phyloP scores from a whole-genome alignment of 1,284 basidiomycete species.

The Microbotryum lychnidis-dioicae region DNA sequence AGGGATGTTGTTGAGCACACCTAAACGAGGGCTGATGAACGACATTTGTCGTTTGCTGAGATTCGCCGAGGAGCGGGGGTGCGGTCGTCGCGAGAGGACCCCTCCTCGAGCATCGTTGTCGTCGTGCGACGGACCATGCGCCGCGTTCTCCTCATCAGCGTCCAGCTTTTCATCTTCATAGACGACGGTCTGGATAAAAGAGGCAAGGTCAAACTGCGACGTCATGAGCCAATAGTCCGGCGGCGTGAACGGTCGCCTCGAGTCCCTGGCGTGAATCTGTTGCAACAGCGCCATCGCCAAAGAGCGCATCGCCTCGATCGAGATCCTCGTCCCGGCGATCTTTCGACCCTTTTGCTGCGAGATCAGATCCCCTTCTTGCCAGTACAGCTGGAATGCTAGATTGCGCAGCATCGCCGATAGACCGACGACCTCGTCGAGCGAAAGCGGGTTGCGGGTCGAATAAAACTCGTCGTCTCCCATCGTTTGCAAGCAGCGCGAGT shows the following conservation, averaged over 20 bases:
- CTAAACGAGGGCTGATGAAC: conserved; percentile 70
- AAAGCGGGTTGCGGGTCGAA: conserved; percentile 61
- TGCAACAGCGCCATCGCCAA: conserved; percentile 66
- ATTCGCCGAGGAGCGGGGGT: conserved; percentile 17
- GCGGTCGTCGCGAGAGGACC: neutral
- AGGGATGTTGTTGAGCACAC: conserved; percentile 89
- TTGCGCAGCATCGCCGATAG: conserved; percentile 65
- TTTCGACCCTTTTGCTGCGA: conserved; percentile 32
- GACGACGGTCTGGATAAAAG: conserved; percentile 85
- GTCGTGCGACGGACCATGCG: neutral
- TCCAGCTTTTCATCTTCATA: conserved; percentile 40
- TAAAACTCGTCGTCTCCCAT: conserved; percentile 98
- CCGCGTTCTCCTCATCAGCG: conserved; percentile 6
- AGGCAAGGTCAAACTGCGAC: conserved; percentile 58
- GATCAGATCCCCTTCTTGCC: conserved; percentile 49
- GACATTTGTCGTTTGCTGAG: conserved; percentile 64
- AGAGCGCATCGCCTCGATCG: conserved; percentile 51
- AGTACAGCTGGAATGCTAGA: conserved; percentile 71
- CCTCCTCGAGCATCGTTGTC: neutral
- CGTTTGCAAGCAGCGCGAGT: conserved; percentile 75
- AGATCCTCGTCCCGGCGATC: conserved; percentile 47
- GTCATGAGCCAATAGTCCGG: conserved; percentile 79
- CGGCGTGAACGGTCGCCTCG: conserved; percentile 68
- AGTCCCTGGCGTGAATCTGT: conserved; percentile 75
- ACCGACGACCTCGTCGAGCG: conserved; percentile 67